A percentile compares a stretch with the other conserved stretches of the same genome.
Evolutionary conservation across 176 grass and related monocot genomes (phyloP).

Genomic region (Oryza glaberrima): DNA sequence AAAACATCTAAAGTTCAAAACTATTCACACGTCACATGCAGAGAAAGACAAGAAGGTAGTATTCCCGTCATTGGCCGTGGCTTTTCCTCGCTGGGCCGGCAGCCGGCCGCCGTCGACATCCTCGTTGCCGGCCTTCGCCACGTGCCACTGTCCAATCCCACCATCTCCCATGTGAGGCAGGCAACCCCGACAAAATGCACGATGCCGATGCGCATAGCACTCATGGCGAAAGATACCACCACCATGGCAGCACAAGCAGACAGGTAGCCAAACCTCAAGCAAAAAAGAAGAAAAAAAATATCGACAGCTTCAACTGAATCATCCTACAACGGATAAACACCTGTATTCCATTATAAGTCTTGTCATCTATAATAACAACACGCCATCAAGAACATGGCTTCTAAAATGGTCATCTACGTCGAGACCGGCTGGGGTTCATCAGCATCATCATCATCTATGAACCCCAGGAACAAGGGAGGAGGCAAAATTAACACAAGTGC

Average conservation of each 20-base stretch:
- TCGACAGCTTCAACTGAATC: neutral
- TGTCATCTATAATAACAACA: conserved; percentile 45
- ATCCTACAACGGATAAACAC: conserved; percentile 26
- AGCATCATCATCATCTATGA: conserved; percentile 9
- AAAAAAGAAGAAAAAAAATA: neutral
- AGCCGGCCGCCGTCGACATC: neutral
- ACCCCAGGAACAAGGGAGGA: conserved; percentile 9
- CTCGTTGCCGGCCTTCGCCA: conserved; percentile 12
- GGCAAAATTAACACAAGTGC: conserved; percentile 49
- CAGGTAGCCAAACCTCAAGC: neutral
- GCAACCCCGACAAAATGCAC: conserved; percentile 31
- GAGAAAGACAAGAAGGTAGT: neutral
- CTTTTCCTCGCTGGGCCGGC: conserved; percentile 1
- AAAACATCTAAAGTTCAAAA: neutral
- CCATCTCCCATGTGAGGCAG: conserved; percentile 32
- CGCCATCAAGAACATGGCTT: conserved; percentile 44
- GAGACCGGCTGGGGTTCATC: conserved; percentile 14
- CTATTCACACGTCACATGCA: neutral
- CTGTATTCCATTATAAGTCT: conserved; percentile 46
- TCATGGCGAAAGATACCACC: neutral
- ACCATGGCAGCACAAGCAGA: neutral
- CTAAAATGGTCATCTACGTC: conserved; percentile 46
- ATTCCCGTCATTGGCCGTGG: neutral
- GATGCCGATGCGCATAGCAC: neutral
- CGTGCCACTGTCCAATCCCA: neutral